Conservation (phyloP, 2,329 filamentous ascomycete species). For the Byssochlamys sp. region DNA sequence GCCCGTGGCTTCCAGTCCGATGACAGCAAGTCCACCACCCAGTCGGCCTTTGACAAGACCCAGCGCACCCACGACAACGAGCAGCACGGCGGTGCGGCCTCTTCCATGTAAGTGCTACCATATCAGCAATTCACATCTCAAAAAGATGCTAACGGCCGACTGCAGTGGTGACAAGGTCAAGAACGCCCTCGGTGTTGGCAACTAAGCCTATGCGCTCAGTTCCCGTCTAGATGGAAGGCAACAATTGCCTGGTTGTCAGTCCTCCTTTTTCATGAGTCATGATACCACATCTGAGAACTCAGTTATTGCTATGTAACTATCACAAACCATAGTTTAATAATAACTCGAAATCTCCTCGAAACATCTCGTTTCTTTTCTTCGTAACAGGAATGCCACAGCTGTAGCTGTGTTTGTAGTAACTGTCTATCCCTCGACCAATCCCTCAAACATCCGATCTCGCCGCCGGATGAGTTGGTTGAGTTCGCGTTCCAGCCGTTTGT, state of each 20-base stretch:
- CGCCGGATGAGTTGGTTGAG: constrained; percentile 51
- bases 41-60: constrained; percentile 43
- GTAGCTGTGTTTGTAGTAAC: background rate
- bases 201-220: constrained; percentile 1
- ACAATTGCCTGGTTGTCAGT: background rate
- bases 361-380: background rate
- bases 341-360: background rate
- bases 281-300: background rate
- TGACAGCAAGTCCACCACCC: constrained; percentile 44
- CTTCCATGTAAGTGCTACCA: constrained; percentile 29
- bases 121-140: background rate
- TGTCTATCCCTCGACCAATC: constrained; percentile 45
- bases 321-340: background rate
- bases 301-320: background rate
- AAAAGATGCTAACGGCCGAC: constrained; percentile 4
- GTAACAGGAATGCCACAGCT: background rate
- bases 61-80: constrained; percentile 37
- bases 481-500: constrained; percentile 58
- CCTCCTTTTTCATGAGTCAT: constrained; percentile 2
- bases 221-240: background rate
- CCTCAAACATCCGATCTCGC: constrained; percentile 67
- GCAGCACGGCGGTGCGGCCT: constrained; percentile 26
- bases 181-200: constrained; percentile 30
- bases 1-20: constrained; percentile 45
- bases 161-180: constrained; percentile 37